phyloP scores from a whole-genome alignment of 129 eudicot genomes.

The Arctium lappa region DNA sequence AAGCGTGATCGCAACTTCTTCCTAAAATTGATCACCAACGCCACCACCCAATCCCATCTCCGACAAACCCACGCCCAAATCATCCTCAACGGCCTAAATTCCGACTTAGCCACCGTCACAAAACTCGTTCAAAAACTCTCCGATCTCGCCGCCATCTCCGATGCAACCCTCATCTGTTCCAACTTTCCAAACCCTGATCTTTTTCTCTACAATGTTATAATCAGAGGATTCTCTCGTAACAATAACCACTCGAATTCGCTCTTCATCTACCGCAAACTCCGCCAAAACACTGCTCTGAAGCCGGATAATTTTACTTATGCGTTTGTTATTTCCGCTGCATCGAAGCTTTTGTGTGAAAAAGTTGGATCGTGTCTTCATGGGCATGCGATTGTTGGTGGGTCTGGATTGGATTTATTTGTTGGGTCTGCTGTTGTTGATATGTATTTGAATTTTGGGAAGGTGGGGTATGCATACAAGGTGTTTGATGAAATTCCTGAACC shows the following conservation, averaged over 20 bases:
- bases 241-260: conserved; percentile 35
- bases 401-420: conserved; percentile 62
- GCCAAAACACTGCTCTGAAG: conserved; percentile 24
- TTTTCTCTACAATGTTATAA: conserved; percentile 76
- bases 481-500: conserved; percentile 64
- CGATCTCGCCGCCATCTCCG: conserved; percentile 42
- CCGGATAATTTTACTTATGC: conserved; percentile 68
- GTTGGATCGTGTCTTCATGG: conserved; percentile 60
- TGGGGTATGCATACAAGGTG: conserved; percentile 65
- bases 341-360: conserved; percentile 24
- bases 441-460: conserved; percentile 49
- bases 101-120: conserved; percentile 53
- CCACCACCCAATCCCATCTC: conserved; percentile 43
- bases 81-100: conserved; percentile 43
- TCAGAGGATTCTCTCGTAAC: conserved; percentile 45
- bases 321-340: conserved; percentile 56
- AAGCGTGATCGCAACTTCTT: conserved; percentile 48
- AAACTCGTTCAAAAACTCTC: conserved; percentile 74
- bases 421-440: conserved; percentile 70
- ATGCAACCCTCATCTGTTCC: conserved; percentile 56
- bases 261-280: conserved; percentile 36
- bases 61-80: conserved; percentile 82
- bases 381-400: conserved; percentile 58
- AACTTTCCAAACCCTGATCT: conserved; percentile 55
- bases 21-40: conserved; percentile 35